A percentile compares a stretch with the other conserved stretches of the same genome.
phyloP scores from a whole-genome alignment of 208 protist species.

The Wallacemonas sp. region DNA sequence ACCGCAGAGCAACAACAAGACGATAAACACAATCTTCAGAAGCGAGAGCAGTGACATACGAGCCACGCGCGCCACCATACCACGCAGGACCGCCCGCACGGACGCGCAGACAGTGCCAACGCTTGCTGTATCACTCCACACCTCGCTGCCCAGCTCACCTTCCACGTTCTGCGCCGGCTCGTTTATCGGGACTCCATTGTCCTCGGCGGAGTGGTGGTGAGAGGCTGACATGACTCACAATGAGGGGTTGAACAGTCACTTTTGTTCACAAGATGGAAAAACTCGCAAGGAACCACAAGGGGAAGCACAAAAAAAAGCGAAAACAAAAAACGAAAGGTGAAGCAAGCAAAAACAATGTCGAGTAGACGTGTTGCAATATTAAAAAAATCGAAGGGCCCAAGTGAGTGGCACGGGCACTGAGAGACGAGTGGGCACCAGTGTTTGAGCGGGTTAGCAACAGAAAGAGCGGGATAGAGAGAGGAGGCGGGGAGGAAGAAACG shows the following conservation, averaged over 20 bases:
- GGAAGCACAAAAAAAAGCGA: background rate
- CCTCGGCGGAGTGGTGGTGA: too few species aligned
- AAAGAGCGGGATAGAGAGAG: too few species aligned
- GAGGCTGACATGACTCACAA: too few species aligned
- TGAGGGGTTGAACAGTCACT: too few species aligned
- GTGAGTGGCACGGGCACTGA: too few species aligned
- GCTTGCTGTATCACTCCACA: too few species aligned
- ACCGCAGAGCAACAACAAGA: slow-evolving; percentile 63
- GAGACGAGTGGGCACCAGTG: too few species aligned
- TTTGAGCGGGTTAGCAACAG: too few species aligned
- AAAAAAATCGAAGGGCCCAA: too few species aligned
- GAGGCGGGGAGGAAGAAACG: too few species aligned
- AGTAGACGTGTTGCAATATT: background rate
- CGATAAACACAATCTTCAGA: slow-evolving; percentile 39
- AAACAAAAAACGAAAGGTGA: background rate
- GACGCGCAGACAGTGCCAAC: background rate
- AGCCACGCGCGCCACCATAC: background rate
- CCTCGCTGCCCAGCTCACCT: too few species aligned
- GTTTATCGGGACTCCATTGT: background rate
- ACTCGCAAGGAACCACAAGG: background rate
- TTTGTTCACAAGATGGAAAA: background rate
- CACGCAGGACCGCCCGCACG: background rate
- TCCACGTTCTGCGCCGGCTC: background rate
- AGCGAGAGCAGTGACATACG: slow-evolving; percentile 15
- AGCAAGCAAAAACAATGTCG: background rate